These are phyloP conservation scores for Camelina hispida DNA, from an alignment of 345 rosid species.

Conservation along the genomic window DNA sequence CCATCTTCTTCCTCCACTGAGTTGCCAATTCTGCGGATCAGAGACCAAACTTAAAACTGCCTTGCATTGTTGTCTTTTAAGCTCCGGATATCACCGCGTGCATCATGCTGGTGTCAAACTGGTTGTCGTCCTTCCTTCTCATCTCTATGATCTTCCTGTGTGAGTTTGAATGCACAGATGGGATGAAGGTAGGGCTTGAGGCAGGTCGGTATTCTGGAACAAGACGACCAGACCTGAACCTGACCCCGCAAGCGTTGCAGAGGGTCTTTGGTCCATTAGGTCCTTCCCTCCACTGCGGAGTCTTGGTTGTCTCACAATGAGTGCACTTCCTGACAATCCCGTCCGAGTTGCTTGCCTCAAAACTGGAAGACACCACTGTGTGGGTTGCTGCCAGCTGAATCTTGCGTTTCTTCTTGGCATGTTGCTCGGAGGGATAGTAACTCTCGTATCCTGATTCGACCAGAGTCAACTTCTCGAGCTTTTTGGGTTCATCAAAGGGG, in stretches of 20 bases:
- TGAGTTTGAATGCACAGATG: slow-evolving; percentile 85
- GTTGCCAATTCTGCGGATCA: slow-evolving; percentile 31
- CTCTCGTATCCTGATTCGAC: slow-evolving; percentile 45
- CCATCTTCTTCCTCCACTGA: slow-evolving; percentile 34
- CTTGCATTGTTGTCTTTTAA: slow-evolving; percentile 2
- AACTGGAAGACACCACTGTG: slow-evolving; percentile 30
- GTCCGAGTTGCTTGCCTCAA: slow-evolving; percentile 26
- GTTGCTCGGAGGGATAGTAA: slow-evolving; percentile 39
- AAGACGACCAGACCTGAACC: slow-evolving; percentile 85
- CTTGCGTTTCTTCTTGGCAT: slow-evolving; percentile 56
- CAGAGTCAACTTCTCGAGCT: slow-evolving; percentile 28
- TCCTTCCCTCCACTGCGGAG: slow-evolving; percentile 98
- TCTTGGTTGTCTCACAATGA: slow-evolving; percentile 80
- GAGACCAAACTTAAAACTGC: slow-evolving; percentile 24
- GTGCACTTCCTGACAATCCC: slow-evolving; percentile 55
- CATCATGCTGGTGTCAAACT: slow-evolving; percentile 27
- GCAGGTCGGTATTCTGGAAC: slow-evolving; percentile 94
- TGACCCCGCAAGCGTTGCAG: slow-evolving; percentile 95
- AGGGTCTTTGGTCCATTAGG: slow-evolving; percentile 95
- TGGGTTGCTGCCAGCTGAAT: slow-evolving; percentile 38
- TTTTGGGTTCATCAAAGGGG: slow-evolving; percentile 42
- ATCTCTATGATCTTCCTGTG: slow-evolving; percentile 87
- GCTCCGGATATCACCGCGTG: slow-evolving; percentile 38
- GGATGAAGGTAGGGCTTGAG: slow-evolving; percentile 80
- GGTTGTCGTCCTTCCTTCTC: slow-evolving; percentile 58